Percentiles rank a stretch among this genome's conserved stretches.
Evolutionary conservation across 2,329 filamentous ascomycete species (phyloP).

Genomic region (Helotiales sp.): DNA sequence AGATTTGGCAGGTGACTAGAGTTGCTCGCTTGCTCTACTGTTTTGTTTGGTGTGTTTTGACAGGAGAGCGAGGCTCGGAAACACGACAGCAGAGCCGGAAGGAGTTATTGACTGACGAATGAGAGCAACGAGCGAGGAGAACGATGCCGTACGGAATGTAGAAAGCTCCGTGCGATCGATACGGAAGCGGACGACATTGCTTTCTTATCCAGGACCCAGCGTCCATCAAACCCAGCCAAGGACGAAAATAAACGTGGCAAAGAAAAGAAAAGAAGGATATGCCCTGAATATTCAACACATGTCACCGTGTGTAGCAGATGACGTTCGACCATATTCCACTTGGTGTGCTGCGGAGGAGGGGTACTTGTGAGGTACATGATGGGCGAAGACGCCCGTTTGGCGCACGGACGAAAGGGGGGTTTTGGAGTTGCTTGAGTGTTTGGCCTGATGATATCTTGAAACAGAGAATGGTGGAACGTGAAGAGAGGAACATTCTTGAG

Average conservation of each 20-base stretch:
- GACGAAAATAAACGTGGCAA: background rate
- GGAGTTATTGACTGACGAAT: background rate
- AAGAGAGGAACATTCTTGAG: background rate
- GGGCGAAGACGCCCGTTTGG: background rate
- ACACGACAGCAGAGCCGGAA: background rate
- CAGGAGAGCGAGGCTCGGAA: background rate
- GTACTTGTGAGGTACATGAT: conserved; percentile 12
- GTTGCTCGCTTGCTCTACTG: background rate
- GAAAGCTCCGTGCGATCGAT: background rate
- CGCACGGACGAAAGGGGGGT: conserved; percentile 3
- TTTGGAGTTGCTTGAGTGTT: background rate
- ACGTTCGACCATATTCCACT: background rate
- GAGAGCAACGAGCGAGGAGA: background rate
- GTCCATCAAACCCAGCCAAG: background rate
- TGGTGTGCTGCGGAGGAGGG: background rate
- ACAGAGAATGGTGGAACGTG: background rate
- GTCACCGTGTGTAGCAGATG: background rate
- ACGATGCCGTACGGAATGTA: background rate
- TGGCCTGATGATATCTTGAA: conserved; percentile 4
- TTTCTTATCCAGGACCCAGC: background rate
- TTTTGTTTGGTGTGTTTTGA: background rate
- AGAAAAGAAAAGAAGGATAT: background rate
- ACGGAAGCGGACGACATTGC: background rate
- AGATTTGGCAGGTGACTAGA: conserved; percentile 4
- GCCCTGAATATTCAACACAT: background rate